Evolutionary conservation across 192 early-diverging fungal species (phyloP).

Genomic region (Rhizophagus clarus): DNA sequence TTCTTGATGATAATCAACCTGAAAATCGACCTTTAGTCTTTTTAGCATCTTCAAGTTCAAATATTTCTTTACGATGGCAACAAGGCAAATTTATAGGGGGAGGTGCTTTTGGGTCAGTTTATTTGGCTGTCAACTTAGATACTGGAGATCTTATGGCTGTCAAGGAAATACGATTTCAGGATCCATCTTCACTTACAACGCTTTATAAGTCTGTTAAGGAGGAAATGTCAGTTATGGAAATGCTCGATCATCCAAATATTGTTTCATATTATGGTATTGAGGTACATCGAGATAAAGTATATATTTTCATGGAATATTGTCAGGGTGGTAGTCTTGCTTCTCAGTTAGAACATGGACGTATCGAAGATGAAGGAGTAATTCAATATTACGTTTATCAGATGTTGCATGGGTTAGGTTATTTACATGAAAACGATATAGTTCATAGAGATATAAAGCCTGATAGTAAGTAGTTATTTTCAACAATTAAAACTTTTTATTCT

Average conservation of each 20-base stretch:
- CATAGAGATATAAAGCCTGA: conserved; percentile 90
- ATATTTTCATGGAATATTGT: conserved; percentile 93
- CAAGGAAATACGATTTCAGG: conserved; percentile 88
- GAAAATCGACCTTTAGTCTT: conserved; percentile 79
- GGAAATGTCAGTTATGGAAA: conserved; percentile 91
- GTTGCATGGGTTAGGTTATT: conserved; percentile 80
- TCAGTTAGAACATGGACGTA: conserved; percentile 77
- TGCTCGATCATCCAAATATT: conserved; percentile 88
- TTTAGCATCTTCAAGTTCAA: conserved; percentile 74
- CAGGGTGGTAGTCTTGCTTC: conserved; percentile 72
- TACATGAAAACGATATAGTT: conserved; percentile 82
- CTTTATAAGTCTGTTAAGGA: conserved; percentile 78
- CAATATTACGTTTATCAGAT: conserved; percentile 81
- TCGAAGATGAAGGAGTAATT: conserved; percentile 73
- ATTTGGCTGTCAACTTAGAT: conserved; percentile 81
- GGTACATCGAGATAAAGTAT: conserved; percentile 86
- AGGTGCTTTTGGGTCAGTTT: conserved; percentile 87
- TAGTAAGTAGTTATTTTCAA: conserved; percentile 52
- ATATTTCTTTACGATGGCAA: conserved; percentile 85
- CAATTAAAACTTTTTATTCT: not conserved
- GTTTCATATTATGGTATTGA: conserved; percentile 91
- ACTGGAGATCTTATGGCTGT: conserved; percentile 87
- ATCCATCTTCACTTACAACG: conserved; percentile 59
- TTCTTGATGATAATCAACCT: conserved; percentile 74
- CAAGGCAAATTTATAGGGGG: conserved; percentile 82